These are phyloP conservation scores for Neurospora crassa DNA, from an alignment of 2,329 filamentous ascomycete species.

Conservation along the genomic window DNA sequence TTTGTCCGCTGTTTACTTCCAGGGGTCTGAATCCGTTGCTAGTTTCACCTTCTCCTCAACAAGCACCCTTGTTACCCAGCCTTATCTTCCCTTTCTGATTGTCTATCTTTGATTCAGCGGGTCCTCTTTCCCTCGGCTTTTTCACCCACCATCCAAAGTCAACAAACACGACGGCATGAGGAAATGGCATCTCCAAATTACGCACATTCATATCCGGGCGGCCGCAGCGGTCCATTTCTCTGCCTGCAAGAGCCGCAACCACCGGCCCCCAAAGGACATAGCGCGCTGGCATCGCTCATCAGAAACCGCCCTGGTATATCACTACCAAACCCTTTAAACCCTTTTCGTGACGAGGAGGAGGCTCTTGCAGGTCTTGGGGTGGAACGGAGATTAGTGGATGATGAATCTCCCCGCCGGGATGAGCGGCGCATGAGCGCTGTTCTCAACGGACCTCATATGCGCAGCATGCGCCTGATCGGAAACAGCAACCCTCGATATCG, in stretches of 20 bases:
- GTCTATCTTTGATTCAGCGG: background rate
- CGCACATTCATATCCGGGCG: constrained; percentile 4
- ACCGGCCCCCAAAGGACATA: constrained; percentile 32
- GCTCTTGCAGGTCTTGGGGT: constrained; percentile 3
- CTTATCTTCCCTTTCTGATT: background rate
- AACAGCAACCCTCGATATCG: constrained; percentile 77
- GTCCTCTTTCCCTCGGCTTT: background rate
- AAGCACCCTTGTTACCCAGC: background rate
- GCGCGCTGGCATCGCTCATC: constrained; percentile 27
- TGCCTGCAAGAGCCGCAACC: constrained; percentile 36
- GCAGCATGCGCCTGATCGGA: constrained; percentile 80
- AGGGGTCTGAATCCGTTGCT: background rate
- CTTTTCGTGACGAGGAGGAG: constrained; percentile 20
- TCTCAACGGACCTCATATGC: constrained; percentile 60
- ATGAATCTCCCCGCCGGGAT: constrained; percentile 38
- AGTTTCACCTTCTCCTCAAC: background rate
- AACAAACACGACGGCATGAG: background rate
- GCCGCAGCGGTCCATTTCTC: constrained; percentile 21
- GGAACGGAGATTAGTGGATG: constrained; percentile 26
- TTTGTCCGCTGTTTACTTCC: background rate
- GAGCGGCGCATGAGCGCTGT: constrained; percentile 51
- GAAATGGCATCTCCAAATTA: background rate
- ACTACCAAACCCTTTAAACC: constrained; percentile 5
- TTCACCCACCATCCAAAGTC: background rate
- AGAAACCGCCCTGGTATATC: constrained; percentile 36